Conservation (phyloP, 352 stramenopile species). For the Phytophthora lateralis region DNA sequence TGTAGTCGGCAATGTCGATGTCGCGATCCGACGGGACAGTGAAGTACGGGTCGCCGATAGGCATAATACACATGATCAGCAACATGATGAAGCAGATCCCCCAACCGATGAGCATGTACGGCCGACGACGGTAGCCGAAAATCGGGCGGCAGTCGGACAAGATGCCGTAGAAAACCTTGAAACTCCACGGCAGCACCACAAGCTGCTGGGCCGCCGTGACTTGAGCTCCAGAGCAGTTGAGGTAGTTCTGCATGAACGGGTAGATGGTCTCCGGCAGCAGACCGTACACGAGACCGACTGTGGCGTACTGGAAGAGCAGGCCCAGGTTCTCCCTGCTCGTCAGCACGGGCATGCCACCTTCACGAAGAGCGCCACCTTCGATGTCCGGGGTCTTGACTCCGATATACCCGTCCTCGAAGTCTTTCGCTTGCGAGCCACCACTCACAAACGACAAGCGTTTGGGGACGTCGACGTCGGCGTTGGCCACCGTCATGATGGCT, state of each 20-base stretch:
- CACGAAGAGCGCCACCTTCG: slow-evolving; percentile 35
- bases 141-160: slow-evolving; percentile 53
- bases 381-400: slow-evolving; percentile 25
- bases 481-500: slow-evolving; percentile 21
- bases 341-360: slow-evolving; percentile 31
- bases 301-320: slow-evolving; percentile 44
- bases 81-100: slow-evolving; percentile 44
- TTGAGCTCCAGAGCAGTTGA: slow-evolving; percentile 45
- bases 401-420: slow-evolving; percentile 32
- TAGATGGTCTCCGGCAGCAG: slow-evolving; percentile 44
- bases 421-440: slow-evolving; percentile 20
- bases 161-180: slow-evolving; percentile 19
- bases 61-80: slow-evolving; percentile 46
- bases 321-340: slow-evolving; percentile 39
- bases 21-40: slow-evolving; percentile 10
- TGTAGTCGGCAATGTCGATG: slow-evolving; percentile 23
- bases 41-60: slow-evolving; percentile 51
- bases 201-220: slow-evolving; percentile 40
- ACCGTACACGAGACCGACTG: slow-evolving; percentile 45
- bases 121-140: slow-evolving; percentile 53
- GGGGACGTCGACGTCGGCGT: slow-evolving; percentile 23
- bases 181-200: slow-evolving; percentile 36
- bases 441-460: slow-evolving; percentile 46
- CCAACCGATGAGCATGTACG: slow-evolving; percentile 69
- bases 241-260: slow-evolving; percentile 47